Evolutionary conservation across 1,284 basidiomycete genomes (phyloP).

Genomic region (Grifola frondosa): DNA sequence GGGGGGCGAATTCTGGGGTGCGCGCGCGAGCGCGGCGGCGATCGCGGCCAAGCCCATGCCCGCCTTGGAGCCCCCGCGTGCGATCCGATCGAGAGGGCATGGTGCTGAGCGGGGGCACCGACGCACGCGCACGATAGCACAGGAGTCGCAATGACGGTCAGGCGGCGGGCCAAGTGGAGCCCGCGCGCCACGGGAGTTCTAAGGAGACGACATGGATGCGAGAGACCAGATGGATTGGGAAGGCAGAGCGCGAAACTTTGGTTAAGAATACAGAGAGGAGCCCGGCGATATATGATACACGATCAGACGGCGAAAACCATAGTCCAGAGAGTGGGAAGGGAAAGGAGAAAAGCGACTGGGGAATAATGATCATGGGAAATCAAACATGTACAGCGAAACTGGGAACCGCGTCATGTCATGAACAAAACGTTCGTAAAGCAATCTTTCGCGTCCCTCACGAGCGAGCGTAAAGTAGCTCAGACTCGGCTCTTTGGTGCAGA

Average conservation of each 20-base stretch:
- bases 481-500: constrained; percentile 24
- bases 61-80: too few species aligned
- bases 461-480: constrained; percentile 3
- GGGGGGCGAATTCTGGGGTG: too few species aligned
- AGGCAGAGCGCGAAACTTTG: neutral
- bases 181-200: neutral
- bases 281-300: neutral
- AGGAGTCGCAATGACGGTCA: neutral
- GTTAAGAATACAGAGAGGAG: constrained; percentile 17
- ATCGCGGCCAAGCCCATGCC: too few species aligned
- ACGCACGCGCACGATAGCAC: too few species aligned
- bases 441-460: neutral
- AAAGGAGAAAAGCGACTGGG: constrained; percentile 5
- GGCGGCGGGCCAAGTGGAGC: too few species aligned
- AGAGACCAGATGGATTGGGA: neutral
- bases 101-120: too few species aligned
- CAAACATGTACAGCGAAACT: constrained; percentile 5
- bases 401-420: neutral
- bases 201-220: neutral
- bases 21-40: too few species aligned
- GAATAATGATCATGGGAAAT: constrained; percentile 16
- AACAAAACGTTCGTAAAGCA: too few species aligned
- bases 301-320: constrained; percentile 1
- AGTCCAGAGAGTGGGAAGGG: neutral
- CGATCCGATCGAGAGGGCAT: too few species aligned